These are phyloP conservation scores for Lactarius akahatsu DNA, from an alignment of 768 basidiomycete genomes.

Conservation along the genomic window DNA sequence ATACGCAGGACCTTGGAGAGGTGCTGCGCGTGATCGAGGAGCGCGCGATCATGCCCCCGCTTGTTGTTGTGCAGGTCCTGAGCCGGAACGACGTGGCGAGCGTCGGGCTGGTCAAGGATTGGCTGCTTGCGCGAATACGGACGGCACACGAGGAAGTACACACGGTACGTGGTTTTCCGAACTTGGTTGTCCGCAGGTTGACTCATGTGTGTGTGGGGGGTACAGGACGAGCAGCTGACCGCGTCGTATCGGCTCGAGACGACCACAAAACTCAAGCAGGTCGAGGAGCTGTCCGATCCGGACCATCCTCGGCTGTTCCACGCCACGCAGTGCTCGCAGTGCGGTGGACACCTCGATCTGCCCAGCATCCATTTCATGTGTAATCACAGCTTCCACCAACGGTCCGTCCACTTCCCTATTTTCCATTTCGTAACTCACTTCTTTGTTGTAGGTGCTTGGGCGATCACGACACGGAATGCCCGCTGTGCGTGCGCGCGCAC, in stretches of 20 bases:
- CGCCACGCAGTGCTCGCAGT: slow-evolving; percentile 88
- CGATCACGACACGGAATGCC: slow-evolving; percentile 88
- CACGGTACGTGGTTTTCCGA: slow-evolving; percentile 47
- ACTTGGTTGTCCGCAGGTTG: too few relatives aligned
- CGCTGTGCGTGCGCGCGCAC: slow-evolving; percentile 82
- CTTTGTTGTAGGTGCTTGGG: slow-evolving; percentile 65
- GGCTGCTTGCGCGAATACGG: slow-evolving; percentile 78
- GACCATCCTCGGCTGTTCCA: slow-evolving; percentile 87
- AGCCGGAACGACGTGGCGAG: slow-evolving; percentile 88
- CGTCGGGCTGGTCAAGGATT: slow-evolving; percentile 88
- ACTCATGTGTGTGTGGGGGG: slow-evolving; percentile 3
- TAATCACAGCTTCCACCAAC: slow-evolving; percentile 93
- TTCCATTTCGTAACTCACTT: slow-evolving; percentile 5
- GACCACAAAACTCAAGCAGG: slow-evolving; percentile 71
- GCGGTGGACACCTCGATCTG: slow-evolving; percentile 86
- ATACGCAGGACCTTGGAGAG: slow-evolving; percentile 65
- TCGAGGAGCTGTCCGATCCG: slow-evolving; percentile 75
- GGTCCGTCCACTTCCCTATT: slow-evolving; percentile 46
- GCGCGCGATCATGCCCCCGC: slow-evolving; percentile 79
- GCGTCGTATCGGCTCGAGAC: slow-evolving; percentile 90
- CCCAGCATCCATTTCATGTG: slow-evolving; percentile 98
- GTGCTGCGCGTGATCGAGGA: slow-evolving; percentile 79
- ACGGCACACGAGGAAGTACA: slow-evolving; percentile 74
- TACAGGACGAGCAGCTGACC: slow-evolving; percentile 81
- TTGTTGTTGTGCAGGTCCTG: slow-evolving; percentile 87